Conservation (phyloP, 352 stramenopile genomes). For the Globisporangium nagaii region DNA sequence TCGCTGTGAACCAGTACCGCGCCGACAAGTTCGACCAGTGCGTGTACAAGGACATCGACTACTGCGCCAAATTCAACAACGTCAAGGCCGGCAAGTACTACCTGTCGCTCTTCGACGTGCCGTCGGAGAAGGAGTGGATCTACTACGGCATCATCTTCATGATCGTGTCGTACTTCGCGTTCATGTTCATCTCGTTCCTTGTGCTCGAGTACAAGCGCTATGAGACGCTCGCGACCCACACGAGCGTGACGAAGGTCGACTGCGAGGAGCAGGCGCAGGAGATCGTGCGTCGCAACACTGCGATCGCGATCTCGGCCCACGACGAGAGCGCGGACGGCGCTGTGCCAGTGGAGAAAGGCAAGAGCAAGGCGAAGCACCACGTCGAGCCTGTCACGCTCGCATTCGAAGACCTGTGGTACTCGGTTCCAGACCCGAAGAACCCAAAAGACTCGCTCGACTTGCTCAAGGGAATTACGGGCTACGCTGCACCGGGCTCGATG, state of each 20-base stretch:
- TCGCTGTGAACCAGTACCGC: constrained; percentile 18
- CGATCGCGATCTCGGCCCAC: not conserved
- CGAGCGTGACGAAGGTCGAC: constrained; percentile 5
- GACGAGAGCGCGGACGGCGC: not conserved
- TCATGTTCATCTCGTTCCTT: constrained; percentile 20
- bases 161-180: constrained; percentile 13
- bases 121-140: constrained; percentile 15
- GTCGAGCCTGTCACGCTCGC: constrained; percentile 16
- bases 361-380: not conserved
- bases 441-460: constrained; percentile 38
- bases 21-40: constrained; percentile 6
- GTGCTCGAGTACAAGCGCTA: constrained; percentile 20
- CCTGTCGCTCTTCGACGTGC: constrained; percentile 19
- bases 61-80: constrained; percentile 8
- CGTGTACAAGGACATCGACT: constrained; percentile 15
- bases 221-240: constrained; percentile 7
- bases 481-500: constrained; percentile 32
- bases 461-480: constrained; percentile 29
- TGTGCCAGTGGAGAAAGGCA: not conserved
- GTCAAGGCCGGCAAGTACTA: constrained; percentile 14
- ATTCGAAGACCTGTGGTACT: constrained; percentile 23
- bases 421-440: constrained; percentile 17
- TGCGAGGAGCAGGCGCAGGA: constrained; percentile 1
- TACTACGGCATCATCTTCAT: constrained; percentile 18
- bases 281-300: constrained; percentile 5